Evolutionary conservation across 2,329 filamentous ascomycete species (phyloP).

Genomic region (Volutella citrinella): DNA sequence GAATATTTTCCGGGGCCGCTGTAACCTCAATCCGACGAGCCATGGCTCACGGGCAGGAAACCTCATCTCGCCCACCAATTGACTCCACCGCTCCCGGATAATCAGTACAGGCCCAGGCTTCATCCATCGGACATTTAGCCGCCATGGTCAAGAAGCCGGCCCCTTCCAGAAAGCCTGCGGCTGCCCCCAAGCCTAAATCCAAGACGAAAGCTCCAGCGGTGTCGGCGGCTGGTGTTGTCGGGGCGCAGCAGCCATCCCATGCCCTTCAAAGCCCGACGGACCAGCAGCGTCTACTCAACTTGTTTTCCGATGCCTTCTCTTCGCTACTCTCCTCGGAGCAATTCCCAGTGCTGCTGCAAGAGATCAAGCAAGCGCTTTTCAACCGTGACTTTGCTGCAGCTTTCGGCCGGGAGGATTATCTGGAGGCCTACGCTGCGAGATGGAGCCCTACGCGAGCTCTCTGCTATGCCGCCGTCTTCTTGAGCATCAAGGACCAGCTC

Average conservation of each 20-base stretch:
- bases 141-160: conserved; percentile 24
- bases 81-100: no score
- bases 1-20: no score
- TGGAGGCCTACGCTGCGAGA: conserved; percentile 80
- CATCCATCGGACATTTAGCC: no score
- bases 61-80: no score
- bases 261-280: conserved; percentile 18
- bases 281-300: conserved; percentile 69
- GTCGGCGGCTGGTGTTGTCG: conserved; percentile 5
- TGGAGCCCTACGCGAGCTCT: conserved; percentile 89
- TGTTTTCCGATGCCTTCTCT: conserved; percentile 67
- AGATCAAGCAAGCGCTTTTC: conserved; percentile 82
- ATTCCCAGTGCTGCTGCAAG: conserved; percentile 64
- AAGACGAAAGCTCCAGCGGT: conserved; percentile 12
- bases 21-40: no score
- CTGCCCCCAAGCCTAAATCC: conserved; percentile 9
- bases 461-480: conserved; percentile 66
- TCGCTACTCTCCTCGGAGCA: conserved; percentile 43
- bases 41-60: no score
- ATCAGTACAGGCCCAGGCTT: no score
- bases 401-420: conserved; percentile 67
- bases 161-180: conserved; percentile 18
- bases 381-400: conserved; percentile 79
- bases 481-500: conserved; percentile 34
- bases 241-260: no score